Base-by-base conservation (phyloP, 441 rosid species). In the Isatis lusitanica region DNA sequence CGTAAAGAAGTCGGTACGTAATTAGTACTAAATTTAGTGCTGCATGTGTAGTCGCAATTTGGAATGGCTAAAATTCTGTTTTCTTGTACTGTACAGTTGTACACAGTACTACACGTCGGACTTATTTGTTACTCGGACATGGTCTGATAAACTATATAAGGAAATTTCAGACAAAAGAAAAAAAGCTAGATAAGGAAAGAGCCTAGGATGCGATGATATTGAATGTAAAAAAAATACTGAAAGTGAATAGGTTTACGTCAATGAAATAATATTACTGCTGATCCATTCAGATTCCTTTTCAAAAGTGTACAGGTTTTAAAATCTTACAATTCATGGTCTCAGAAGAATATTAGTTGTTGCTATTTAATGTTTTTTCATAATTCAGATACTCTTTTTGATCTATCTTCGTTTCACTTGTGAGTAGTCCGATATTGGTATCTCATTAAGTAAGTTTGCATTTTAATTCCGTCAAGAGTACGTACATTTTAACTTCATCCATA, bases 401-500 rank as follows among this genome's bases (percentile, higher is more conserved):
- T 6, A 13, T n/a, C 30, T 55, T 6, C 39, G 7, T n/a, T 55
- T 21, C 28, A 11, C 5, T 24, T 48, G 13, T 36, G 40, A 30
- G 30, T 26, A n/a, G 50, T 47, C 8, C 28, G 18, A 47, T 39
- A 51, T 50, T 17, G 24, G 15, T 21, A 24, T 44, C 17, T 70
- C 28, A 58, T 35, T 52, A 53, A 12, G 36, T 24, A 47, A 26
- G 57, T 15, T 50, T 60, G 74, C 74, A 39, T 26, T 38, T 48
- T n/a, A n/a, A n/a, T n/a, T 47, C 17, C 39, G 12, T 55, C n/a
- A 18, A 26, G 7, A 11, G 11, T 17, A 6, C 4, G 24, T 21
- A 26, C 28, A 51, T 55, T 55, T 30, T 30, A 55, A 16, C 39
- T 55, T 55, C 61, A 55, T 55, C 38, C 6, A 30, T 53, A 13